Evolutionary conservation across 148 eudicot species (phyloP).

Genomic region (Cornus controversa): DNA sequence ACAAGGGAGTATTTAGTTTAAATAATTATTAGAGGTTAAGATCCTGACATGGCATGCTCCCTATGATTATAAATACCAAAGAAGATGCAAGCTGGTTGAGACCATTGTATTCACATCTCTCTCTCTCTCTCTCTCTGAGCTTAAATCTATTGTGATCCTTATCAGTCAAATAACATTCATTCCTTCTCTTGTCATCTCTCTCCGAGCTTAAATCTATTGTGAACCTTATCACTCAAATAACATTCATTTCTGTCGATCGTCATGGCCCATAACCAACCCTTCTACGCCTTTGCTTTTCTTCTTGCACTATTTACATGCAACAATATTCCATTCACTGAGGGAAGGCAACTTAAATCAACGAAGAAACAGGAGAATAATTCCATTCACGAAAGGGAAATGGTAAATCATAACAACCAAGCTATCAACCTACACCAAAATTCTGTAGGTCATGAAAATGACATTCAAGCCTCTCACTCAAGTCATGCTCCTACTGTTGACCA

Average conservation of each 20-base stretch:
- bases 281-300: constrained; percentile 10
- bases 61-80: constrained; percentile 24
- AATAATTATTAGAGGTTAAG: background rate
- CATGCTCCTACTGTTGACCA: background rate
- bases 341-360: constrained; percentile 28
- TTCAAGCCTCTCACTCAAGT: background rate
- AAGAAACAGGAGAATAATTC: background rate
- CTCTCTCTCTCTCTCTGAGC: constrained; percentile 7
- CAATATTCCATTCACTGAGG: constrained; percentile 22
- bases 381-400: background rate
- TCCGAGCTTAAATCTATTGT: background rate
- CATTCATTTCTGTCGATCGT: constrained; percentile 3
- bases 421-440: constrained; percentile 7
- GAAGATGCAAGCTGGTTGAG: constrained; percentile 2
- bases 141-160: no score
- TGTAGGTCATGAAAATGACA: background rate
- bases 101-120: constrained; percentile 13
- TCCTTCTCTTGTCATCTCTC: background rate
- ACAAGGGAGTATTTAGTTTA: background rate
- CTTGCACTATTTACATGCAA: constrained; percentile 19
- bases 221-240: constrained; percentile 4
- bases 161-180: no score
- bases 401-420: background rate
- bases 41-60: background rate
- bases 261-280: constrained; percentile 31